phyloP scores from a whole-genome alignment of 1,284 basidiomycete genomes.

The Sporisorium reilianum region DNA sequence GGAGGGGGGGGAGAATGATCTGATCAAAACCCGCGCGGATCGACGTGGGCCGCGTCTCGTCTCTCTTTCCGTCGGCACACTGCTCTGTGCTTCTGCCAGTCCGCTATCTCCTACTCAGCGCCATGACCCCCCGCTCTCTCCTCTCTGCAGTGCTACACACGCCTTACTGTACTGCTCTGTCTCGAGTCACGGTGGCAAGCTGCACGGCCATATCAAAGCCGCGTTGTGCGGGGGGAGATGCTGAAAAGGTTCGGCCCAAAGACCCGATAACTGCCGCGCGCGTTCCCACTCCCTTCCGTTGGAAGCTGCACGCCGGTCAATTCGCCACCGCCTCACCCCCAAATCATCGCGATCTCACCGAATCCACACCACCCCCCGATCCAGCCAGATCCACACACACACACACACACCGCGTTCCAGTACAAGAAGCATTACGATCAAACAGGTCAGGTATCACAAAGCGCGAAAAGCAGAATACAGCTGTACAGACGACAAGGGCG shows the following conservation, averaged over 20 bases:
- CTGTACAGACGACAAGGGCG: neutral
- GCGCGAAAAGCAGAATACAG: neutral
- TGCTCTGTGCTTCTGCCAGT: no score
- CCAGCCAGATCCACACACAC: neutral
- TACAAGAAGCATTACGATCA: neutral
- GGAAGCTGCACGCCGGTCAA: slow-evolving; percentile 9
- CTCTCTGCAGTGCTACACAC: no score
- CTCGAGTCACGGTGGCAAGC: no score
- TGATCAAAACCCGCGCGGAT: no score
- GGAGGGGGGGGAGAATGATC: no score
- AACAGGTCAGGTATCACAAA: slow-evolving; percentile 1
- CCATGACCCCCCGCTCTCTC: neutral
- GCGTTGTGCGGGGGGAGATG: no score
- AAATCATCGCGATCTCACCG: neutral
- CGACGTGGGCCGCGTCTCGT: slow-evolving; percentile 27
- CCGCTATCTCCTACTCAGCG: slow-evolving; percentile 17
- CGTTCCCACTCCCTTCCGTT: neutral
- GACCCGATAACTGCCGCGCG: slow-evolving; percentile 11
- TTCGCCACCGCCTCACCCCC: neutral
- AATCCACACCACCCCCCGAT: no score
- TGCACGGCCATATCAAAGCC: no score
- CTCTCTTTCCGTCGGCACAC: neutral
- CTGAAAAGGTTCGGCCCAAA: slow-evolving; percentile 1
- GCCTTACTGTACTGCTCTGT: no score
- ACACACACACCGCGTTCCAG: no score